Conservation (phyloP, 2,329 filamentous ascomycete genomes). For the Neonectria sp. region DNA sequence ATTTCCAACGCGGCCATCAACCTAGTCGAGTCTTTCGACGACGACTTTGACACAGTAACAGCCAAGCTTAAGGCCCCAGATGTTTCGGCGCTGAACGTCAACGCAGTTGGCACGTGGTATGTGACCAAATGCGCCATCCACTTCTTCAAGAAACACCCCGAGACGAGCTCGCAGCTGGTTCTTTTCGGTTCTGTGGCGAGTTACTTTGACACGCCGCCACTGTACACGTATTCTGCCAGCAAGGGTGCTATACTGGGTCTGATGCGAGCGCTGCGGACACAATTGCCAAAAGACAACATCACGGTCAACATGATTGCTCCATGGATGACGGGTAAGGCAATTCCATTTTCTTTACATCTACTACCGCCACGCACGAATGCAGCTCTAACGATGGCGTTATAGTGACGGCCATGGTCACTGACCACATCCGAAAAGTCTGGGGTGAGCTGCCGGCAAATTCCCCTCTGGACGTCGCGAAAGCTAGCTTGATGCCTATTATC, state of each 20-base stretch:
- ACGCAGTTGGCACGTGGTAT: conserved; percentile 20
- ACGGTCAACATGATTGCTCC: conserved; percentile 28
- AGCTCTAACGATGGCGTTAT: too few relatives aligned
- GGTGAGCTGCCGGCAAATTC: conserved; percentile 20
- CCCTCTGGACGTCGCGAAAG: conserved; percentile 19
- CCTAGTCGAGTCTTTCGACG: conserved; percentile 11
- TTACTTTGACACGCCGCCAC: conserved; percentile 19
- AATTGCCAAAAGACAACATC: conserved; percentile 17
- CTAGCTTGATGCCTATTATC: conserved; percentile 12
- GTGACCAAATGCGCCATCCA: conserved; percentile 22
- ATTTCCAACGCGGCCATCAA: conserved; percentile 25
- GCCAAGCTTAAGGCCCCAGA: not conserved
- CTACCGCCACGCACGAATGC: too few relatives aligned
- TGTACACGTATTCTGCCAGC: conserved; percentile 25
- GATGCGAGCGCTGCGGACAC: conserved; percentile 18
- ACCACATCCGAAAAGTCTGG: conserved; percentile 13
- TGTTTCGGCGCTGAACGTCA: conserved; percentile 19
- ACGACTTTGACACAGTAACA: not conserved
- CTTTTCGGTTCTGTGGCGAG: conserved; percentile 19
- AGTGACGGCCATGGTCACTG: conserved; percentile 23
- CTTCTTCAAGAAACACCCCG: conserved; percentile 27
- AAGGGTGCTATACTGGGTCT: conserved; percentile 27
- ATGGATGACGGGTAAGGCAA: conserved; percentile 26
- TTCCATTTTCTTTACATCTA: not conserved
- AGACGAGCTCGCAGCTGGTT: conserved; percentile 26